Percentiles rank a stretch among this genome's conserved stretches.
These are phyloP conservation scores for Blastobotrys proliferans DNA, from an alignment of 1,139 yeast species.

Conservation along the genomic window DNA sequence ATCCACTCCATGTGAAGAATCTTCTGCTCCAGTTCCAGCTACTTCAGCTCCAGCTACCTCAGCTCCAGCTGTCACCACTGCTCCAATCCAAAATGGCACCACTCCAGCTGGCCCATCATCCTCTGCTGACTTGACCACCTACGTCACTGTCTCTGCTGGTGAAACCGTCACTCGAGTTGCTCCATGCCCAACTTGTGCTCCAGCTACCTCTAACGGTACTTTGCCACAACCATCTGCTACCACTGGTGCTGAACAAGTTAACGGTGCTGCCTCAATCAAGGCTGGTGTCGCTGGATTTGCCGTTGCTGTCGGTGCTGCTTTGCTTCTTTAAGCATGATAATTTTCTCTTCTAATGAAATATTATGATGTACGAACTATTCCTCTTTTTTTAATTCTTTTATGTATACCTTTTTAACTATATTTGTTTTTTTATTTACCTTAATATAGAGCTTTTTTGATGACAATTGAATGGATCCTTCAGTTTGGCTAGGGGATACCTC, in stretches of 20 bases:
- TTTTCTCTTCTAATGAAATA: neutral
- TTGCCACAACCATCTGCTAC: constrained; percentile 15
- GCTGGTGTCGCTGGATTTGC: constrained; percentile 23
- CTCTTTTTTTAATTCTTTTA: neutral
- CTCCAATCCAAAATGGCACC: neutral
- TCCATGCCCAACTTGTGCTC: constrained; percentile 18
- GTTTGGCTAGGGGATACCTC: too few species aligned
- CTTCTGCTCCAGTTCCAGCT: constrained; percentile 13
- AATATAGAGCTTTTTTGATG: too few species aligned
- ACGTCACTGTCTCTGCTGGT: constrained; percentile 30
- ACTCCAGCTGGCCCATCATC: constrained; percentile 15
- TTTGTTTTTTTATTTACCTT: too few species aligned
- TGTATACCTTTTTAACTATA: neutral
- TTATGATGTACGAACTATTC: neutral
- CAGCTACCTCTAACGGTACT: constrained; percentile 17
- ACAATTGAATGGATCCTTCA: neutral
- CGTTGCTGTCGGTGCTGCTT: constrained; percentile 20
- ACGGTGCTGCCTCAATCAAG: constrained; percentile 22
- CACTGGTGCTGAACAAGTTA: constrained; percentile 23
- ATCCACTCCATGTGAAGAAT: constrained; percentile 9
- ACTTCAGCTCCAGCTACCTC: constrained; percentile 6
- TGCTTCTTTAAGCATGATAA: constrained; percentile 13
- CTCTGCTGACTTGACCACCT: constrained; percentile 22
- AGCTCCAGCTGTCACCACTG: constrained; percentile 6
- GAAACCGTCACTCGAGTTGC: constrained; percentile 29